Percentiles rank a stretch among this genome's conserved stretches.
Conservation (phyloP, 73 alveolate genomes). For the Paramecium sonneborni region DNA sequence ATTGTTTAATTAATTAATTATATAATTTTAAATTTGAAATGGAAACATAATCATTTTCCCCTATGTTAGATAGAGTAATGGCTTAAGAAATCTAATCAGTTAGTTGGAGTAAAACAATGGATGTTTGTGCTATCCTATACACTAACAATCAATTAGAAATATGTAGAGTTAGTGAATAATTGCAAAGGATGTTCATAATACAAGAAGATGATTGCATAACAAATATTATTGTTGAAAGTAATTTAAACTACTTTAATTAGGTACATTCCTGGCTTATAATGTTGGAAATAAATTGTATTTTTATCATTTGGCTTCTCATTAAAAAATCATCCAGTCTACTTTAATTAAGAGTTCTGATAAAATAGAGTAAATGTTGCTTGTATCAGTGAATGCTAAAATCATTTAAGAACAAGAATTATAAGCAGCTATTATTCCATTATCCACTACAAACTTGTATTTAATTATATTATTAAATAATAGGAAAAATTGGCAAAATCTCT, state of each 20-base stretch:
- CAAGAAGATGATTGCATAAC: background rate
- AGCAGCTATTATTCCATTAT: background rate
- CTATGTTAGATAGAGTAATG: slow-evolving; percentile 31
- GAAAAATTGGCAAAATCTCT: slow-evolving; percentile 35
- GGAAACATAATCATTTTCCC: slow-evolving; percentile 16
- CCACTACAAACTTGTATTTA: background rate
- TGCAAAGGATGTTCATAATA: slow-evolving; percentile 19
- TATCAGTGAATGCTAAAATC: background rate
- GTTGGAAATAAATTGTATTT: background rate
- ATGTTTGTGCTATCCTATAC: slow-evolving; percentile 39
- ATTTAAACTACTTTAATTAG: background rate
- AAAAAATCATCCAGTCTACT: slow-evolving; percentile 3
- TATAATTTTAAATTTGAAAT: slow-evolving; percentile 32
- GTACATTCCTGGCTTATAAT: background rate
- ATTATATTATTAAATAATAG: background rate
- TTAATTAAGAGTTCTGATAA: background rate
- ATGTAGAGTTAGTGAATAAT: slow-evolving; percentile 45
- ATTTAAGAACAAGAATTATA: background rate
- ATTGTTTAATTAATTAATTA: background rate
- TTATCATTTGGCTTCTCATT: slow-evolving; percentile 38
- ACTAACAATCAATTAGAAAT: background rate
- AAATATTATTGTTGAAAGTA: slow-evolving; percentile 36
- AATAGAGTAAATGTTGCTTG: background rate
- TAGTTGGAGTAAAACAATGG: slow-evolving; percentile 56
- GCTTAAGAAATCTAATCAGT: slow-evolving; percentile 18